These are phyloP conservation scores for Tolypocladium paradoxum DNA, from an alignment of 2,329 filamentous ascomycete species.

Conservation along the genomic window DNA sequence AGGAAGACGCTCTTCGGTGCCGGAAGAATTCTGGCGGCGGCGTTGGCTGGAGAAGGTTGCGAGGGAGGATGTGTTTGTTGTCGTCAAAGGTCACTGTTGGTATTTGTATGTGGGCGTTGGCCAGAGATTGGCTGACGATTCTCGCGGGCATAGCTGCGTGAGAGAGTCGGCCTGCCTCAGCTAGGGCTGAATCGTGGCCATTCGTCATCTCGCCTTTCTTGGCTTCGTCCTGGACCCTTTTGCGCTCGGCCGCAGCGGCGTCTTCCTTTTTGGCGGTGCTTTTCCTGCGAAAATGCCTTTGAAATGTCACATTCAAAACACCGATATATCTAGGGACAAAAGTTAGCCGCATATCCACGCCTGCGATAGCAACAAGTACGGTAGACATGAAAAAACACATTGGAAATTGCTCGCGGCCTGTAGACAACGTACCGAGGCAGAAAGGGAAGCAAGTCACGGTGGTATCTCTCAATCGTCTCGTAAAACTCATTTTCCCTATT, in stretches of 20 bases:
- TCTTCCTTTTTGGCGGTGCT: constrained; percentile 43
- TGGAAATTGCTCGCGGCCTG: neutral
- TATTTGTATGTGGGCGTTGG: constrained; percentile 52
- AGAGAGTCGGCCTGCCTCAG: constrained; percentile 7
- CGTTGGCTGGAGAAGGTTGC: constrained; percentile 63
- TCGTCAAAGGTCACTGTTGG: constrained; percentile 91
- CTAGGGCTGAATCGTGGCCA: neutral
- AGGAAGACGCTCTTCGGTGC: constrained; percentile 21
- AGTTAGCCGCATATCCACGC: neutral
- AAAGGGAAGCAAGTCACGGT: constrained; percentile 83
- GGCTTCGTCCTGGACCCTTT: constrained; percentile 20
- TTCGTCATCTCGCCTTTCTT: constrained; percentile 1
- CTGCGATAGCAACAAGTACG: neutral
- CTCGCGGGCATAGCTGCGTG: constrained; percentile 17
- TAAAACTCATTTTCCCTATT: constrained; percentile 99
- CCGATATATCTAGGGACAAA: constrained; percentile 68
- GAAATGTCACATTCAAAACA: constrained; percentile 91
- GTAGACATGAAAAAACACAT: neutral
- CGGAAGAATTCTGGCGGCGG: constrained; percentile 21
- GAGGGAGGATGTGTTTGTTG: constrained; percentile 85
- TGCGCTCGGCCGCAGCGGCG: constrained; percentile 22
- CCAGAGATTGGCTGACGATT: constrained; percentile 64
- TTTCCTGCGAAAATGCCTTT: constrained; percentile 64
- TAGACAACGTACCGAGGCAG: constrained; percentile 60
- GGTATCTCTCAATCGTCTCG: constrained; percentile 83